phyloP scores from a whole-genome alignment of 345 rosid genomes.

The Pistacia integerrima region DNA sequence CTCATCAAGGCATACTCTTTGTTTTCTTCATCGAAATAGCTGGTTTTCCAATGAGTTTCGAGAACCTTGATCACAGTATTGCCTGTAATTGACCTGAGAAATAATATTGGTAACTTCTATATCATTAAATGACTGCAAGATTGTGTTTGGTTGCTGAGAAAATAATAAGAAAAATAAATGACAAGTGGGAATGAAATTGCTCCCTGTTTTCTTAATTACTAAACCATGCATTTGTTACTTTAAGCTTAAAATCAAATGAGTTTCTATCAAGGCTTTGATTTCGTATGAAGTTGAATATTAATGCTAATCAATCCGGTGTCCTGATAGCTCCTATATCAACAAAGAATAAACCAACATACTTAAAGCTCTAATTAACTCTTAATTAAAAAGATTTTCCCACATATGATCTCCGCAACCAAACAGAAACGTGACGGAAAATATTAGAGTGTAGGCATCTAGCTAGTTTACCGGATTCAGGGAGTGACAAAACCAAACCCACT shows the following conservation, averaged over 20 bases:
- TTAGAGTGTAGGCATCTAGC: too few relatives aligned
- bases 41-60: conserved; percentile 69
- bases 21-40: conserved; percentile 64
- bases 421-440: conserved; percentile 2
- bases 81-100: conserved; percentile 59
- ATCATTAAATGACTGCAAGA: background rate
- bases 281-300: too few relatives aligned
- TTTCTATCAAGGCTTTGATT: too few relatives aligned
- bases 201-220: too few relatives aligned
- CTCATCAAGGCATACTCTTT: conserved; percentile 77
- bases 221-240: too few relatives aligned
- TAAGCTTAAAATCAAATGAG: too few relatives aligned
- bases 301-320: too few relatives aligned
- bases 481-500: conserved; percentile 98
- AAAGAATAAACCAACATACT: conserved; percentile 32
- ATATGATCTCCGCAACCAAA: conserved; percentile 34
- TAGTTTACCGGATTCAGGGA: conserved; percentile 75
- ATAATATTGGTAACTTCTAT: background rate
- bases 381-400: background rate
- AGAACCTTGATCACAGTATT: conserved; percentile 64
- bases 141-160: conserved; percentile 4
- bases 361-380: background rate
- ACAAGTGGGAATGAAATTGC: background rate
- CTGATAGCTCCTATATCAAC: too few relatives aligned
- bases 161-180: background rate